These are phyloP conservation scores for Lentinula edodes DNA, from an alignment of 768 basidiomycete species.

Conservation along the genomic window DNA sequence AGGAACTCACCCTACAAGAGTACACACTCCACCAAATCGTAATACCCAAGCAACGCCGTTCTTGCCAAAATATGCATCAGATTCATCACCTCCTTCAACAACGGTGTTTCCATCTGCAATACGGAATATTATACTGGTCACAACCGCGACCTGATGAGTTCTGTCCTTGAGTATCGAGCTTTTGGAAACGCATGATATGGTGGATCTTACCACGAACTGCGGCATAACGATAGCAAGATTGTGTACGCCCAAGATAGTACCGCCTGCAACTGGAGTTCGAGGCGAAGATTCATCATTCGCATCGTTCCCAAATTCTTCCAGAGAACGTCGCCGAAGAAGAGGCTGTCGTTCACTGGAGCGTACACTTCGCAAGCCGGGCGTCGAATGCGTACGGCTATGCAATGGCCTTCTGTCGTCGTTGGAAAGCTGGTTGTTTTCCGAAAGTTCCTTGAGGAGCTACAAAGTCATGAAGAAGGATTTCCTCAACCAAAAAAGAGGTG, in stretches of 20 bases:
- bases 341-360: conserved; percentile 41
- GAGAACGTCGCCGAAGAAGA: conserved; percentile 59
- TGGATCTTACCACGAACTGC: conserved; percentile 75
- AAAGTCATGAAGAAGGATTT: neutral
- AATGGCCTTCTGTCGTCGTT: conserved; percentile 29
- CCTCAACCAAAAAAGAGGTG: neutral
- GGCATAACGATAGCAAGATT: conserved; percentile 95
- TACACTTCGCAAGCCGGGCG: conserved; percentile 29
- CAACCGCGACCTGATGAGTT: conserved; percentile 65
- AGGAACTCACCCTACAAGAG: conserved; percentile 40
- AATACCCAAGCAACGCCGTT: conserved; percentile 88
- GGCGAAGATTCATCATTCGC: conserved; percentile 26
- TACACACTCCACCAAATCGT: conserved; percentile 73
- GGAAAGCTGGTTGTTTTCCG: conserved; percentile 4
- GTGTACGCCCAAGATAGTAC: conserved; percentile 91
- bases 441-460: conserved; percentile 72
- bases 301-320: conserved; percentile 36
- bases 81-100: conserved; percentile 36
- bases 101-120: conserved; percentile 60
- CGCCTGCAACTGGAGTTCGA: conserved; percentile 62
- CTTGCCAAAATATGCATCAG: conserved; percentile 64
- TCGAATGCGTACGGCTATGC: conserved; percentile 52
- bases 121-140: conserved; percentile 84
- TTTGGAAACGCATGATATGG: neutral
- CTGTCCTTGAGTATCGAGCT: neutral